phyloP scores from a whole-genome alignment of 2,329 filamentous ascomycete species.

The Talaromyces sp. region DNA sequence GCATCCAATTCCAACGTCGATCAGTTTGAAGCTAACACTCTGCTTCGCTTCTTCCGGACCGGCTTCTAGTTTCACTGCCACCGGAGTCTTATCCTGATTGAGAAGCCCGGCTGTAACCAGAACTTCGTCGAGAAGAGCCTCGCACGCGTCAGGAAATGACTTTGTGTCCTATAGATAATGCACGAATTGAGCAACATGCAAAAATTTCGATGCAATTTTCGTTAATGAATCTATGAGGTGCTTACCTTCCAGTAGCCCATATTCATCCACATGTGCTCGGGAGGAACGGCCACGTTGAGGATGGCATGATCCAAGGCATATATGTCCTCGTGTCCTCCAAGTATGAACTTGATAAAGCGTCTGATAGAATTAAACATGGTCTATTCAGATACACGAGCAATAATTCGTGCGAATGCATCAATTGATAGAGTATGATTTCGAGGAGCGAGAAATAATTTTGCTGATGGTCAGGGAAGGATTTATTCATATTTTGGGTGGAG shows the following conservation, averaged over 20 bases:
- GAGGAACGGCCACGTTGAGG: constrained; percentile 50
- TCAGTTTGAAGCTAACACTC: constrained; percentile 19
- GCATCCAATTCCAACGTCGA: constrained; percentile 59
- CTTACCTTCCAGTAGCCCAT: background rate
- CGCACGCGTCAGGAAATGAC: constrained; percentile 48
- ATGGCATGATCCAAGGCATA: constrained; percentile 50
- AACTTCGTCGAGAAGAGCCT: constrained; percentile 50
- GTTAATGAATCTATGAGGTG: too few relatives aligned
- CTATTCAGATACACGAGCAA: background rate
- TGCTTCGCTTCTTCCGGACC: background rate
- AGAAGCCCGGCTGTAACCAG: constrained; percentile 45
- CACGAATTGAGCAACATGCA: background rate
- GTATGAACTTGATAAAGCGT: background rate
- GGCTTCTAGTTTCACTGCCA: background rate
- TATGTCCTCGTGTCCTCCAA: background rate
- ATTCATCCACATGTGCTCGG: constrained; percentile 60
- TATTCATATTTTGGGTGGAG: too few relatives aligned
- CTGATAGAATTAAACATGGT: background rate
- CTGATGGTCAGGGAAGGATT: background rate
- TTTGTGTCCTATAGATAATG: constrained; percentile 27
- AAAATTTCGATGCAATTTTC: too few relatives aligned
- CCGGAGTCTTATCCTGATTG: constrained; percentile 16
- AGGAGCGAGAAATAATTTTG: background rate
- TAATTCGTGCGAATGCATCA: background rate
- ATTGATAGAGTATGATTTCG: background rate